Base-by-base conservation (phyloP, 2,329 filamentous ascomycete genomes). In the Talaromyces sp. region DNA sequence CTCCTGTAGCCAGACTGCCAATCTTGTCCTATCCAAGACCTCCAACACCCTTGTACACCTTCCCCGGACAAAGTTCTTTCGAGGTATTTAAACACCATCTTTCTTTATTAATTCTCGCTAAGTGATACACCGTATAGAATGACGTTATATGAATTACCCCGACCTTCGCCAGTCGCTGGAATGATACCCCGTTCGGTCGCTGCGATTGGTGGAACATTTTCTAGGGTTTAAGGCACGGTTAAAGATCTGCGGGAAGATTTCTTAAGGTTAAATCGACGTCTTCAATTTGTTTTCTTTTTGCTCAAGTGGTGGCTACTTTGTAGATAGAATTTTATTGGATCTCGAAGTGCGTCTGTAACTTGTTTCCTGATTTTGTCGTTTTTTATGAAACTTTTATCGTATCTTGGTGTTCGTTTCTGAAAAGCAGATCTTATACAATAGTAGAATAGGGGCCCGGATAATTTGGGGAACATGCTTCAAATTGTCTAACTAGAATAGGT, bases 191-290 rank as follows among this genome's bases (percentile, higher is more conserved):
- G 50, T 56, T 8, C 8, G 24, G 16, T 19, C 6, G 31, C 11
- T 39, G 65, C 10, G 66, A 68, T 2, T 72, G 71, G 50, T 56
- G 50, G 50, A 56, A 56, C 10, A 56, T 56, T 56, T 37, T 10
- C 16, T 22, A n/a, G 50, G 31, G 50, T 35, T 45, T 48, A 27
- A 11, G 11, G 43, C 43, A 24, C 43, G 11, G 22, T 22, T 48
- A 48, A 27, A 27, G 24, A 52, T 52, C 27, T n/a, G 14, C 48
- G 48, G 24, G 27, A 3, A 27, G 6, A 33, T 52, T 52, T 52
- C 48, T 52, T n/a, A 52, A 52, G 48, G 48, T 33, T 52, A 52
- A 52, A n/a, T 52, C 48, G 27, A 33, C 48, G 16, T 31, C 48
- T 52, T 52, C 8, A 52, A n/a, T 31, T 52, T 6, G 48, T 33